Conservation (phyloP, 164 flowering plant genomes). For the Stephania yunnanensis region DNA sequence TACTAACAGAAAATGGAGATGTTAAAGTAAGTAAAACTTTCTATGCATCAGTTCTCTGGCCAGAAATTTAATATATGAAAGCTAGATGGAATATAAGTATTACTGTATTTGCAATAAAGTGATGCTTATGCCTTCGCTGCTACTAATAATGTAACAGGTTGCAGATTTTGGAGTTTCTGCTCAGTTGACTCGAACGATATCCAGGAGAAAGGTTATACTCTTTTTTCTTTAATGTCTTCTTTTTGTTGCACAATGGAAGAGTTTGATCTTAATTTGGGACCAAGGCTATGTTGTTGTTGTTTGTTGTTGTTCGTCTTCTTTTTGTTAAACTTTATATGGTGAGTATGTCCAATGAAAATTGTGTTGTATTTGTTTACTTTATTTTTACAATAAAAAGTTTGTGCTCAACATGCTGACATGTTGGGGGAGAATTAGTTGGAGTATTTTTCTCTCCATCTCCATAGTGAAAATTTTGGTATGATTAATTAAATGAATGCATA, state of each 20-base stretch:
- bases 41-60: not conserved
- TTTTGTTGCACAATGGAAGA: not conserved
- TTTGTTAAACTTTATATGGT: not conserved
- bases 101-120: not conserved
- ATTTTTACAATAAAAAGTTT: too few species aligned
- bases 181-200: constrained; percentile 91
- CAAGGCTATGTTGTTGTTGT: too few species aligned
- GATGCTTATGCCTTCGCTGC: not conserved
- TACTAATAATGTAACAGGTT: constrained; percentile 54
- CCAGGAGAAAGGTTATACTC: constrained; percentile 89
- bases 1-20: constrained; percentile 91
- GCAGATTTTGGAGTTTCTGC: constrained; percentile 99
- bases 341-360: not conserved
- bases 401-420: too few species aligned
- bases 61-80: constrained; percentile 1
- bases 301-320: not conserved
- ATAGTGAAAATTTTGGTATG: too few species aligned
- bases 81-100: not conserved
- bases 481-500: too few species aligned
- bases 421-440: too few species aligned
- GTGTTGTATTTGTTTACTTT: not conserved
- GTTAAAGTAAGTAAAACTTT: constrained; percentile 60
- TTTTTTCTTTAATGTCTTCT: not conserved
- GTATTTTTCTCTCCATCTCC: too few species aligned
- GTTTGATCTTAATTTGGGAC: too few species aligned